phyloP scores from a whole-genome alignment of 2,329 filamentous ascomycete species.

The Epichloe amarillans region DNA sequence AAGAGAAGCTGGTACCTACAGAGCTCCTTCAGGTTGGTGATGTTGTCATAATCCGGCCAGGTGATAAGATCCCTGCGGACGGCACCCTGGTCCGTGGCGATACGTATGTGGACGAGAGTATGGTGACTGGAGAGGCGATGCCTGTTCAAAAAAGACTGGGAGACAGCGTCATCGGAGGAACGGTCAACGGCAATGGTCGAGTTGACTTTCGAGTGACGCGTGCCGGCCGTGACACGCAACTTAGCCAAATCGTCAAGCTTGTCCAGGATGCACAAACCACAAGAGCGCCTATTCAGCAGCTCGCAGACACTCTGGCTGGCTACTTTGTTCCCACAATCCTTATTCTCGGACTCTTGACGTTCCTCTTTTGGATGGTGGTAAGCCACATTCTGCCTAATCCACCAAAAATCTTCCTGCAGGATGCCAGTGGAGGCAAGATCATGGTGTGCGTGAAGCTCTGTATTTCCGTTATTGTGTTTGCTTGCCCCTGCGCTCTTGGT shows the following conservation, averaged over 20 bases:
- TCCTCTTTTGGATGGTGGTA: constrained; percentile 85
- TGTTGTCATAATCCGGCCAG: constrained; percentile 81
- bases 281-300: constrained; percentile 82
- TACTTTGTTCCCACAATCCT: constrained; percentile 91
- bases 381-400: constrained; percentile 74
- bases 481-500: constrained; percentile 92
- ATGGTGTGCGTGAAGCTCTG: constrained; percentile 97
- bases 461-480: constrained; percentile 97
- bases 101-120: constrained; percentile 91
- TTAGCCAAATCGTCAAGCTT: constrained; percentile 96
- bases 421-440: constrained; percentile 72
- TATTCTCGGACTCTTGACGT: constrained; percentile 69
- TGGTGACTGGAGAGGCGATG: constrained; percentile 97
- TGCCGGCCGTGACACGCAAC: constrained; percentile 86
- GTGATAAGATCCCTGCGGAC: constrained; percentile 93
- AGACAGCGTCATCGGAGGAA: constrained; percentile 73
- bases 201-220: constrained; percentile 86
- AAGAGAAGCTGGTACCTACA: constrained; percentile 79
- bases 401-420: constrained; percentile 74
- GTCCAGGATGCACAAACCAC: constrained; percentile 95
- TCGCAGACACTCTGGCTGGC: constrained; percentile 82
- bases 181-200: constrained; percentile 85
- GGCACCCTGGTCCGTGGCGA: constrained; percentile 77
- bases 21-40: constrained; percentile 91
- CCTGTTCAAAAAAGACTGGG: constrained; percentile 76